These are phyloP conservation scores for Ceratobasidium theobromae DNA, from an alignment of 1,284 basidiomycete genomes.

Conservation along the genomic window DNA sequence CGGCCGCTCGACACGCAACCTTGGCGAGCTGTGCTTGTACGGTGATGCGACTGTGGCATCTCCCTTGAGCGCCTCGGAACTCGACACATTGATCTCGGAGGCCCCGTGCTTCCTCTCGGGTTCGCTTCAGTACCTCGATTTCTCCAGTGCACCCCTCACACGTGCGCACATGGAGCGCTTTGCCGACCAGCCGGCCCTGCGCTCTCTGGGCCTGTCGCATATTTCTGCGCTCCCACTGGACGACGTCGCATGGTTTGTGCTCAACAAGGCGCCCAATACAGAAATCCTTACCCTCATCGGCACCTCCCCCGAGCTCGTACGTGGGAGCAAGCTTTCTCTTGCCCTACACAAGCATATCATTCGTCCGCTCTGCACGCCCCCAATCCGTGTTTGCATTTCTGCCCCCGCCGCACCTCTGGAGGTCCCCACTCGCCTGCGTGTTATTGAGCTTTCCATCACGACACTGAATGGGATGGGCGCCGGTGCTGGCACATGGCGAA, in stretches of 20 bases:
- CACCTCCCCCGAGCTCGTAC: slow-evolving; percentile 74
- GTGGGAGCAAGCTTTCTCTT: slow-evolving; percentile 60
- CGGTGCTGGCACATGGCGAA: slow-evolving; percentile 83
- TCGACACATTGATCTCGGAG: slow-evolving; percentile 64
- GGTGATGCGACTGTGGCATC: slow-evolving; percentile 86
- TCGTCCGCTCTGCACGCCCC: slow-evolving; percentile 75
- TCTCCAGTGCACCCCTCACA: slow-evolving; percentile 81
- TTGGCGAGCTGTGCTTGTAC: slow-evolving; percentile 85
- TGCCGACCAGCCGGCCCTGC: slow-evolving; percentile 70
- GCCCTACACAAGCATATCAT: slow-evolving; percentile 71
- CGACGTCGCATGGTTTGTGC: slow-evolving; percentile 70
- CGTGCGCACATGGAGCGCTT: slow-evolving; percentile 57
- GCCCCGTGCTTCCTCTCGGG: slow-evolving; percentile 85
- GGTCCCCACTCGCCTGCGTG: slow-evolving; percentile 70
- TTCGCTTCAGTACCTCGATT: slow-evolving; percentile 81
- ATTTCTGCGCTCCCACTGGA: slow-evolving; percentile 72
- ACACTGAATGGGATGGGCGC: slow-evolving; percentile 71
- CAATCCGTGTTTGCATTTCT: slow-evolving; percentile 57
- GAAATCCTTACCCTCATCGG: slow-evolving; percentile 85
- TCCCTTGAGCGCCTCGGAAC: slow-evolving; percentile 70
- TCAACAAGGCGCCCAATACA: slow-evolving; percentile 68
- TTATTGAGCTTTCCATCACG: slow-evolving; percentile 82
- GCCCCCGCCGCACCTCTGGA: slow-evolving; percentile 36
- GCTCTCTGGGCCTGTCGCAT: slow-evolving; percentile 86
- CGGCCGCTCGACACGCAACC: slow-evolving; percentile 61